Evolutionary conservation across 257 asterid genomes (phyloP), one percentile per base, ranked within the genome.

Genomic region (Solanum microdontum): DNA sequence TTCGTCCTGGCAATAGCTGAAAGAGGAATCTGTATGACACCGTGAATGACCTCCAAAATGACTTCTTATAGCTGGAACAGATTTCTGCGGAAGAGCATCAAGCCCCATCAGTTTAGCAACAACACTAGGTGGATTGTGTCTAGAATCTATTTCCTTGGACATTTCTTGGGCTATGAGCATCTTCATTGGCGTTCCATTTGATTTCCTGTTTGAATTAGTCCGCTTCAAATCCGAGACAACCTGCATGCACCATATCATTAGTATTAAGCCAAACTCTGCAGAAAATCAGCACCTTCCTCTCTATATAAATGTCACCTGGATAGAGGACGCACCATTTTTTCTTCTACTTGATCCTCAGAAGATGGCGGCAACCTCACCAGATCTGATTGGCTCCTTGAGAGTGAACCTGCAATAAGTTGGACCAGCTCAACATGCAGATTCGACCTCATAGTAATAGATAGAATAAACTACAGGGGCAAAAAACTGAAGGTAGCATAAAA

Each of bases 301-400:
- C 86, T 58, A 86, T 51, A 88, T n/a, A 84, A 85, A 37, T 68
- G 36, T 23, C 87, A 87, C 84, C 80, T 48, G 82, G 89, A 51
- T 66, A 89, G 89, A 84, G 73, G 19, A 87, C 74, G 69, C 91
- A 95, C 99, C 96, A 77, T 90, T 92, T 93, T 91, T n/a, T 94
- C 96, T 90, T 92, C 96, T 70, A 90, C 88, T 86, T 80, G 95
- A 88, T 92, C 93, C 88, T 87, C 88, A 55, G 90, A 90, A 9
- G 94, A 36, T 36, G 28, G 94, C 82, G 93, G 90, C 92, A 85
- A 90, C 84, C 93, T 91, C 83, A 97, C 87, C 87, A 91, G 92
- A 91, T 94, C 98, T 39, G 98, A 93, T 88, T 90, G 93, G 92
- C 95, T 93, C 91, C 98, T 97, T 32, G 96, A 91, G 60, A 95